Percentiles rank a stretch among this genome's conserved stretches.
Conservation (phyloP, 768 basidiomycete species). For the Ephemerocybe angulata region DNA sequence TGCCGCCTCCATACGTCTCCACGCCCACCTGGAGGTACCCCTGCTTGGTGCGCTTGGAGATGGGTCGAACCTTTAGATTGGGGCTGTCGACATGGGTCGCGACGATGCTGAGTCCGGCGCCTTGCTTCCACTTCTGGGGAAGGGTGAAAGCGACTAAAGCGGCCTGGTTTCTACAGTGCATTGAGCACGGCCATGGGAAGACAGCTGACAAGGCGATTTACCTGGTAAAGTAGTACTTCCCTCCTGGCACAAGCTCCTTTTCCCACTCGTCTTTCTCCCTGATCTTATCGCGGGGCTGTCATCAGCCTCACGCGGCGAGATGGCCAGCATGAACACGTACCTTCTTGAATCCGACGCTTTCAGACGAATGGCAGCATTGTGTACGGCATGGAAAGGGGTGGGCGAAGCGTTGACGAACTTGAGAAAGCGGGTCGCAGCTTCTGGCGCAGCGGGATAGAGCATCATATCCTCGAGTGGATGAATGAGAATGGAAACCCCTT, state of each 20-base stretch:
- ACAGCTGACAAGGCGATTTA: conserved; percentile 12
- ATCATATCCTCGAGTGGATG: conserved; percentile 39
- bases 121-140: conserved; percentile 65
- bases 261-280: conserved; percentile 50
- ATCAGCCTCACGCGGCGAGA: not conserved
- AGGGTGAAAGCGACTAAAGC: conserved; percentile 74
- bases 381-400: conserved; percentile 92
- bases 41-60: conserved; percentile 69
- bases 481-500: not conserved
- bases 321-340: conserved; percentile 26
- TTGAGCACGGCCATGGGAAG: not conserved
- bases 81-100: conserved; percentile 95
- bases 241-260: conserved; percentile 40
- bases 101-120: conserved; percentile 77
- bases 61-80: conserved; percentile 76
- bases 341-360: conserved; percentile 74
- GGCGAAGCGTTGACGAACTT: conserved; percentile 88
- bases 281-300: conserved; percentile 30
- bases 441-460: conserved; percentile 52
- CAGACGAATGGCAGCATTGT: conserved; percentile 57
- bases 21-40: conserved; percentile 86
- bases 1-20: conserved; percentile 82
- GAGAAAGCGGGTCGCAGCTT: conserved; percentile 72
- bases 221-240: conserved; percentile 55
- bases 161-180: conserved; percentile 61